These are phyloP conservation scores for Cyberlindnera mycetangii DNA, from an alignment of 805 yeast species.

Conservation along the genomic window DNA sequence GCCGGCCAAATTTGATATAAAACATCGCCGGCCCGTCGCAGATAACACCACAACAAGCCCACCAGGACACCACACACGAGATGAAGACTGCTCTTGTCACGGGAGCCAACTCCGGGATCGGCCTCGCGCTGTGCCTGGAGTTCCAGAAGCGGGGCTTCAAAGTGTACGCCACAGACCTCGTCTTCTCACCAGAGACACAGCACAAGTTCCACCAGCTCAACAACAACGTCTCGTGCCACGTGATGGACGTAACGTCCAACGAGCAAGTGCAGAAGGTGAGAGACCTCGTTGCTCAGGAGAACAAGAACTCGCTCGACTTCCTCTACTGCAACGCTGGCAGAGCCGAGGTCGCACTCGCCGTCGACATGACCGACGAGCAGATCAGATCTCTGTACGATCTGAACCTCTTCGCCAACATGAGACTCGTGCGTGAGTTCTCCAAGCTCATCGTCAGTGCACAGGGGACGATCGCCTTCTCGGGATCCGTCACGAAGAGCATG, in stretches of 20 bases:
- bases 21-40: too few species aligned
- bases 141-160: constrained; percentile 40
- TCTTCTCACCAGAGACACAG: constrained; percentile 30
- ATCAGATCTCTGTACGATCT: constrained; percentile 29
- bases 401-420: constrained; percentile 40
- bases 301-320: constrained; percentile 35
- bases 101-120: constrained; percentile 62
- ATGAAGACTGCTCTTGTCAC: constrained; percentile 45
- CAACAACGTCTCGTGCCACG: constrained; percentile 5
- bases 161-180: constrained; percentile 36
- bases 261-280: constrained; percentile 30
- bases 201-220: constrained; percentile 18
- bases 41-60: too few species aligned
- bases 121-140: constrained; percentile 45
- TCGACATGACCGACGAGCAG: constrained; percentile 32
- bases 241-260: constrained; percentile 35
- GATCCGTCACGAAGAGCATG: constrained; percentile 36
- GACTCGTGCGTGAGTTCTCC: constrained; percentile 35
- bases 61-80: too few species aligned
- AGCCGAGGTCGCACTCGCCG: constrained; percentile 29
- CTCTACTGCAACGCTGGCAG: constrained; percentile 44
- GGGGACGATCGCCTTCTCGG: constrained; percentile 40
- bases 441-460: constrained; percentile 34
- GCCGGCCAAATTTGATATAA: too few species aligned
- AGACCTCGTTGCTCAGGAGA: constrained; percentile 22